Evolutionary conservation across 164 flowering plant species (phyloP).

Genomic region (Dillenia turbinata): DNA sequence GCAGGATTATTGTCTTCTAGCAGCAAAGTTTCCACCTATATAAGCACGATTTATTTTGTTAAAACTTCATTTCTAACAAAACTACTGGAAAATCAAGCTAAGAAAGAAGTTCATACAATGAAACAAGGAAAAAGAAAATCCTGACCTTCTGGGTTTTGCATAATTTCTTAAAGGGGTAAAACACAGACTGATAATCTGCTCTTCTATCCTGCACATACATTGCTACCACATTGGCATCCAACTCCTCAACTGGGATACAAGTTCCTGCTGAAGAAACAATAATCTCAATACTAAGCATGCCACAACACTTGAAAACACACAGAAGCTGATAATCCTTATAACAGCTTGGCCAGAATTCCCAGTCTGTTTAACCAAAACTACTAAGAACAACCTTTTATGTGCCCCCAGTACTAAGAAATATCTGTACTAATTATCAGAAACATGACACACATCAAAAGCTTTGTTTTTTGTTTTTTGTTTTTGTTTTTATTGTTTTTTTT

Average conservation of each 20-base stretch:
- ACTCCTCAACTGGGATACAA: constrained; percentile 34
- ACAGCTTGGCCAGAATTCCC: too few relatives aligned
- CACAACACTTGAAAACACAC: too few relatives aligned
- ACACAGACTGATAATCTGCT: constrained; percentile 38
- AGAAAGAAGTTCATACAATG: too few relatives aligned
- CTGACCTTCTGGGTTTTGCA: constrained; percentile 42
- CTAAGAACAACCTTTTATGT: too few relatives aligned
- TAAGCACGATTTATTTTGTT: background rate
- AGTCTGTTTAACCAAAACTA: too few relatives aligned
- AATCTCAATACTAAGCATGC: background rate
- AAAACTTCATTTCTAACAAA: constrained; percentile 4
- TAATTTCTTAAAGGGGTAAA: constrained; percentile 51
- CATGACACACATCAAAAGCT: too few relatives aligned
- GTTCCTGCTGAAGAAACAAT: constrained; percentile 47
- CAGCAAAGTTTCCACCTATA: constrained; percentile 65
- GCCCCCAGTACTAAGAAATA: too few relatives aligned
- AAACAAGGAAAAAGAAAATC: background rate
- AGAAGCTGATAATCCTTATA: too few relatives aligned
- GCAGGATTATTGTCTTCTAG: constrained; percentile 75
- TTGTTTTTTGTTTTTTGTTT: too few relatives aligned
- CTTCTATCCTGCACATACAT: constrained; percentile 54
- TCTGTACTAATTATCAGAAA: too few relatives aligned
- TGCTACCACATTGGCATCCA: constrained; percentile 52
- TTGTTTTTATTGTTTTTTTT: too few relatives aligned
- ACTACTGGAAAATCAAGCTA: background rate